phyloP scores from a whole-genome alignment of 1,139 yeast species.

The Taphrina communis region DNA sequence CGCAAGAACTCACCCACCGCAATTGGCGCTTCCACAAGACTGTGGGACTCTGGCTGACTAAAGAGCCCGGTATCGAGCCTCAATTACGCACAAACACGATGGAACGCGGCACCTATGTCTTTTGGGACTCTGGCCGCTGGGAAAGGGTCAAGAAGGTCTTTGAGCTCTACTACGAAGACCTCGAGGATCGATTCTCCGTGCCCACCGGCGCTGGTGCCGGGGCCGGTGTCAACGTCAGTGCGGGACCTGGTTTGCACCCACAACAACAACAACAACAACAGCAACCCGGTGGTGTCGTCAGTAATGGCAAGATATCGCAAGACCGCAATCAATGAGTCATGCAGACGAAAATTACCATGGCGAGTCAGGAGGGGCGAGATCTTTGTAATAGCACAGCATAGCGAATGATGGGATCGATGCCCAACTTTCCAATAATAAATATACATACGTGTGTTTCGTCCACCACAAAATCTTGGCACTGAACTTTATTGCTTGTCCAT shows the following conservation, averaged over 20 bases:
- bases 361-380: neutral
- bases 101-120: constrained; percentile 93
- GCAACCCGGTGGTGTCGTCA: neutral
- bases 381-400: neutral
- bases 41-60: constrained; percentile 93
- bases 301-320: constrained; percentile 6
- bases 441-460: neutral
- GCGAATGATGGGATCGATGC: neutral
- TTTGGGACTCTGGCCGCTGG: constrained; percentile 97
- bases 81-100: constrained; percentile 81
- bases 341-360: too few relatives aligned
- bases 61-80: constrained; percentile 90
- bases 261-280: neutral
- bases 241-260: too few relatives aligned
- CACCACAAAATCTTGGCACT: too few relatives aligned
- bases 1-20: constrained; percentile 80
- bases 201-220: neutral
- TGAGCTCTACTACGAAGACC: constrained; percentile 43
- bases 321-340: constrained; percentile 3
- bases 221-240: neutral
- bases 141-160: constrained; percentile 70
- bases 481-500: too few relatives aligned
- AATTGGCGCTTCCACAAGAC: constrained; percentile 98
- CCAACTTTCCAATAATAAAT: neutral
- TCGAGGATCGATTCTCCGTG: constrained; percentile 42